These are phyloP conservation scores for Botryotinia convoluta DNA, from an alignment of 2,329 filamentous ascomycete species.

Conservation along the genomic window DNA sequence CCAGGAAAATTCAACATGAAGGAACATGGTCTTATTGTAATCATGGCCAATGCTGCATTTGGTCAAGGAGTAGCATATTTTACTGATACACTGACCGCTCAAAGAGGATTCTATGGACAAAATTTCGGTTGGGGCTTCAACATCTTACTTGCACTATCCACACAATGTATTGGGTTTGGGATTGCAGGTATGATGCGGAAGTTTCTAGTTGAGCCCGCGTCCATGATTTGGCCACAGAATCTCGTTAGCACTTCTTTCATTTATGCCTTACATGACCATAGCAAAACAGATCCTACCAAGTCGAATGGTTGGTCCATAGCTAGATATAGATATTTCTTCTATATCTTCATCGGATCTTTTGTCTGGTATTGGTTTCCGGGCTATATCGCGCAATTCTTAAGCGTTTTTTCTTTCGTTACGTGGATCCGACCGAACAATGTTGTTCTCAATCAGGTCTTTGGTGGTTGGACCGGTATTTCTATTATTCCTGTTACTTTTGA, in stretches of 20 bases:
- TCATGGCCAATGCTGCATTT: slow-evolving; percentile 48
- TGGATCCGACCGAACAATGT: slow-evolving; percentile 69
- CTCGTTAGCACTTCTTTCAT: slow-evolving; percentile 23
- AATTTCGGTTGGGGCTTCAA: slow-evolving; percentile 60
- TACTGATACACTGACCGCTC: slow-evolving; percentile 70
- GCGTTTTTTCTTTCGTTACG: slow-evolving; percentile 68
- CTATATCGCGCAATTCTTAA: slow-evolving; percentile 66
- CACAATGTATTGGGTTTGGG: slow-evolving; percentile 61
- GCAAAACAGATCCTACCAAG: slow-evolving; percentile 47
- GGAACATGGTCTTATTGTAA: slow-evolving; percentile 65
- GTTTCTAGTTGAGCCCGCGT: slow-evolving; percentile 58
- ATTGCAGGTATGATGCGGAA: slow-evolving; percentile 57
- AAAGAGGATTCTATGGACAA: slow-evolving; percentile 71
- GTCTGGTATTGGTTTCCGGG: slow-evolving; percentile 55
- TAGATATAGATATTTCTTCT: slow-evolving; percentile 43
- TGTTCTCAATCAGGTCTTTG: slow-evolving; percentile 71
- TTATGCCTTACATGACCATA: slow-evolving; percentile 59
- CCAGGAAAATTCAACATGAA: slow-evolving; percentile 68
- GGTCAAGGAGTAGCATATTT: slow-evolving; percentile 55
- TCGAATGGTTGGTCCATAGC: slow-evolving; percentile 46
- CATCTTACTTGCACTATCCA: slow-evolving; percentile 57
- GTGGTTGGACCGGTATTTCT: slow-evolving; percentile 62
- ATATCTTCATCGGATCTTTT: slow-evolving; percentile 45
- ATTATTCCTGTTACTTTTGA: slow-evolving; percentile 72
- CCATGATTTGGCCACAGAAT: slow-evolving; percentile 61